Evolutionary conservation across 176 grass and related monocot species (phyloP).

Genomic region (Pharus latifolius): DNA sequence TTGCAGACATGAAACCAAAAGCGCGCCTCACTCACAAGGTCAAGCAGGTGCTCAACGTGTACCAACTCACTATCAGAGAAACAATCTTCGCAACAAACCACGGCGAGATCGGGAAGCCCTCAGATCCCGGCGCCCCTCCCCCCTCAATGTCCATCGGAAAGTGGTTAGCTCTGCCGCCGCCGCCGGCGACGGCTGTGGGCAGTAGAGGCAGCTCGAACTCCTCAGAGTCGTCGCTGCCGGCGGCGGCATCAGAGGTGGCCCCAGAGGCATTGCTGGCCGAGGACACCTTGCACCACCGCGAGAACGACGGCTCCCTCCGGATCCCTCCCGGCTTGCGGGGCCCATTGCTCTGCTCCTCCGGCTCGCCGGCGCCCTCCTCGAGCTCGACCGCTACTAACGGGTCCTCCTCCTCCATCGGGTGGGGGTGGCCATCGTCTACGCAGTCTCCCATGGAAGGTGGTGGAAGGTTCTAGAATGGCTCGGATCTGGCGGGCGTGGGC

Average conservation of each 20-base stretch:
- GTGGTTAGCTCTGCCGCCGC: conserved; percentile 4
- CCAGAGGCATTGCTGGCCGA: neutral
- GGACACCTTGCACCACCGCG: conserved; percentile 72
- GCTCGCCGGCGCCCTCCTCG: neutral
- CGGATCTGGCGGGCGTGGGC: conserved; percentile 26
- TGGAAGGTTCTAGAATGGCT: conserved; percentile 5
- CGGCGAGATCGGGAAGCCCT: conserved; percentile 32
- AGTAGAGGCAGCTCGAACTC: conserved; percentile 79
- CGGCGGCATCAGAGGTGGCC: neutral
- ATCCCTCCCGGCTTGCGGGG: conserved; percentile 34
- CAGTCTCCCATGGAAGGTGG: conserved; percentile 49
- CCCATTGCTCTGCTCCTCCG: neutral
- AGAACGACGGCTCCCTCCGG: conserved; percentile 87
- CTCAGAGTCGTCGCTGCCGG: conserved; percentile 41
- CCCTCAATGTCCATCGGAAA: conserved; percentile 58
- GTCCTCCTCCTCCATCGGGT: conserved; percentile 10
- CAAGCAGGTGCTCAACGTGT: conserved; percentile 86
- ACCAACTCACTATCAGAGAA: conserved; percentile 70
- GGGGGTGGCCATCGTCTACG: conserved; percentile 15
- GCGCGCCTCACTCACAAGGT: conserved; percentile 66
- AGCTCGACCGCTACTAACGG: neutral
- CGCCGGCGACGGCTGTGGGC: conserved; percentile 1
- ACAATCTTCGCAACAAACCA: conserved; percentile 62
- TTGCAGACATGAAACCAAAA: neutral
- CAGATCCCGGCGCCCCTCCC: conserved; percentile 24